Base-by-base conservation (phyloP, 495 filamentous ascomycete species). In the Penicillium arizonense region DNA sequence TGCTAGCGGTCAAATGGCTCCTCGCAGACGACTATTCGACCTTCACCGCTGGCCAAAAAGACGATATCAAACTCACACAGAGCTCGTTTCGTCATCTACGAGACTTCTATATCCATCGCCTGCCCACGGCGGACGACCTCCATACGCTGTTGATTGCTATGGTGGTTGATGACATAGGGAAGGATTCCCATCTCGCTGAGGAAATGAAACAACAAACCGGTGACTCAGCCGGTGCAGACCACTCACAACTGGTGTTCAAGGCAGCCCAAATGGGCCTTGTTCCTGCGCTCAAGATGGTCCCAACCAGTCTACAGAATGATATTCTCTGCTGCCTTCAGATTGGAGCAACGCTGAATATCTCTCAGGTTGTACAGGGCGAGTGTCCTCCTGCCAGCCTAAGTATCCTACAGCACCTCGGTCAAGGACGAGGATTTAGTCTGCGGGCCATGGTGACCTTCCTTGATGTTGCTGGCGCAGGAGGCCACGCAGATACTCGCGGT, bases 131-230 rank as follows among this genome's bases (percentile, higher is more conserved):
- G 21, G 38, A 64, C 20, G 54, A 67, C 23, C 32, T 70, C 36
- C 63, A 60, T 23, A 59, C 64, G 0, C 47, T 75, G 23, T 57
- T 74, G 16, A 61, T 64, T 26, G 64, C 68, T 5, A 59, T 70
- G 14, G 56, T 65, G 2, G 58, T 74, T n/a, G 70, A 72, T 20
- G 69, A 75, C 53, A 50, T 75, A n/a, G 72, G 72, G 8, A 75
- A 75, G 44, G 71, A 75, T 26, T 55, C 65, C 4, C 1, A 26
- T 1, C 60, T 71, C n/a, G 63, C 65, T 8, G 47, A 63, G 23
- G 34, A 53, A 18, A 7, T 60, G 21, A 33, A 20, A 5, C 23
- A 50, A 26, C 14, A 16, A 8, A 26, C 8, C 14, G 36, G 44
- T 2, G 16, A 24, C 8, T 16, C 18, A 21, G 33, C 10, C 9